Percentiles rank a stretch among this genome's conserved stretches.
These are phyloP conservation scores for Actinidia chinensis DNA, from an alignment of 179 eudicot genomes.

Conservation along the genomic window DNA sequence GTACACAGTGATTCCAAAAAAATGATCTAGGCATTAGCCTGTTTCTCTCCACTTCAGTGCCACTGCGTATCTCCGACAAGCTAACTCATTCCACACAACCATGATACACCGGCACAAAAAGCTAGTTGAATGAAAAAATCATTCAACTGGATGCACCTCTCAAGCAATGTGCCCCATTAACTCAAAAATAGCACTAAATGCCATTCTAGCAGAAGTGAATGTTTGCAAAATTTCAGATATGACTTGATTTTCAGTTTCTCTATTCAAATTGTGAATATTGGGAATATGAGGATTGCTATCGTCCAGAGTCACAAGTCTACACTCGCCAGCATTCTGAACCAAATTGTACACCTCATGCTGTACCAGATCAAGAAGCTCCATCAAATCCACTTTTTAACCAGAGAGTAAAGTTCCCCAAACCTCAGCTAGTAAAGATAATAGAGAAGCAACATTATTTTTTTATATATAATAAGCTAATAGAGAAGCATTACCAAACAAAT, in stretches of 20 bases:
- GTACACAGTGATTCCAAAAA: constrained; percentile 70
- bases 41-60: constrained; percentile 57
- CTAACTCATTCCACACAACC: constrained; percentile 91
- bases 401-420: constrained; percentile 62
- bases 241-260: constrained; percentile 80
- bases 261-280: constrained; percentile 75
- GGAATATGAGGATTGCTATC: constrained; percentile 73
- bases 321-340: constrained; percentile 78
- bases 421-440: constrained; percentile 55
- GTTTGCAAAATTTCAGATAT: constrained; percentile 81
- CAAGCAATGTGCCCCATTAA: constrained; percentile 68
- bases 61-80: constrained; percentile 70
- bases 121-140: constrained; percentile 81
- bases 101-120: constrained; percentile 72
- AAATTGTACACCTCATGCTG: constrained; percentile 60
- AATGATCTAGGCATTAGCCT: constrained; percentile 55
- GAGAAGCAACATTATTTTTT: constrained; percentile 15
- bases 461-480: neutral
- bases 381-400: constrained; percentile 55
- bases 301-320: constrained; percentile 67
- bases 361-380: constrained; percentile 68
- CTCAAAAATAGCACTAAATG: constrained; percentile 67
- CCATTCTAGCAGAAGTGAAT: constrained; percentile 77
- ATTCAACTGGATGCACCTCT: constrained; percentile 61
- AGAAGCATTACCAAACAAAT: constrained; percentile 4